Conservation (phyloP, 2,329 filamentous ascomycete genomes). For the Fusarium ramigenum region DNA sequence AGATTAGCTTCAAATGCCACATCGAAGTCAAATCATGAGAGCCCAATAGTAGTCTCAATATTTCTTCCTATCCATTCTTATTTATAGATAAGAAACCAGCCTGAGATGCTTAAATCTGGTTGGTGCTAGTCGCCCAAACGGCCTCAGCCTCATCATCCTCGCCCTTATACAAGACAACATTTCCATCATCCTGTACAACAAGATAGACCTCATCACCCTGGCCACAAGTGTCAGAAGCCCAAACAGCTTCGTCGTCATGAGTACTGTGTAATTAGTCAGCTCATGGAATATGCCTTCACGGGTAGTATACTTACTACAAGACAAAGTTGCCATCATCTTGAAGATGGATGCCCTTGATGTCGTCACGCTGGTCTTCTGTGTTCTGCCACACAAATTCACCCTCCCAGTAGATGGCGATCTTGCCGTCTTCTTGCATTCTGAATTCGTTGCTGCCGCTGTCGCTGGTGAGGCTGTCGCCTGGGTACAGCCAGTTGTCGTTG, state of each 20-base stretch:
- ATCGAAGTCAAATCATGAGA: too few species aligned
- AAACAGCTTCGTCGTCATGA: slow-evolving; percentile 31
- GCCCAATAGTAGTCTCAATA: too few species aligned
- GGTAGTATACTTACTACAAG: slow-evolving; percentile 43
- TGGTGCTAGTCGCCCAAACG: slow-evolving; percentile 45
- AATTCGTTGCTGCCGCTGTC: slow-evolving; percentile 44
- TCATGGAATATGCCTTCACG: not conserved
- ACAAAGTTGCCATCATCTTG: slow-evolving; percentile 46
- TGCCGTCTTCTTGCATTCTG: slow-evolving; percentile 47
- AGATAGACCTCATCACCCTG: slow-evolving; percentile 36
- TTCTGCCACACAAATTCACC: slow-evolving; percentile 46
- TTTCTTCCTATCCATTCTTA: not conserved
- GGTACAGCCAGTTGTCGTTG: slow-evolving; percentile 46
- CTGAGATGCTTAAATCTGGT: not conserved
- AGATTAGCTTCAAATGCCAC: too few species aligned
- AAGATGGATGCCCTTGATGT: slow-evolving; percentile 45
- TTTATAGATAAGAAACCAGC: accelerated
- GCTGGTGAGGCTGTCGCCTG: slow-evolving; percentile 45
- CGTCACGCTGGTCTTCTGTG: slow-evolving; percentile 38
- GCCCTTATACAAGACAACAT: slow-evolving; percentile 45
- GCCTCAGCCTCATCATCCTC: slow-evolving; percentile 37
- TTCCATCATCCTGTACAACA: slow-evolving; percentile 47
- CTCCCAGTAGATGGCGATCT: slow-evolving; percentile 45
- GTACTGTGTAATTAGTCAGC: slow-evolving; percentile 6
- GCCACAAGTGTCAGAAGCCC: slow-evolving; percentile 43